These are phyloP conservation scores for Hemisphaericaspora xylofermentans DNA, from an alignment of 1,139 yeast genomes.

Conservation along the genomic window DNA sequence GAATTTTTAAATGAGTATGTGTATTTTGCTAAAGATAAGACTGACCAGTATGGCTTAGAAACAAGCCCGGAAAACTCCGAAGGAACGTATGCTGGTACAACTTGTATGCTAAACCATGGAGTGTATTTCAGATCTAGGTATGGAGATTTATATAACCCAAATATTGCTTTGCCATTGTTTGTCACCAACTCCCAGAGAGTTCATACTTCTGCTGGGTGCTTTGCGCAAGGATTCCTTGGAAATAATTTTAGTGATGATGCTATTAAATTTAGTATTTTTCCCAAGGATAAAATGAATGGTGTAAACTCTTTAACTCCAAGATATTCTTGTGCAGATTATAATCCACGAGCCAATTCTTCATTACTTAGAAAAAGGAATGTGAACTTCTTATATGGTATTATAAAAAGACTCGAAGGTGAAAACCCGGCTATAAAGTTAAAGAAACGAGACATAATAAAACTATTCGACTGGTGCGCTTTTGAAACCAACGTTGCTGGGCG, in stretches of 20 bases:
- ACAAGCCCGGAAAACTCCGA: conserved; percentile 23
- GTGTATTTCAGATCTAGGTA: conserved; percentile 28
- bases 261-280: conserved; percentile 19
- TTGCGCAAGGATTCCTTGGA: conserved; percentile 30
- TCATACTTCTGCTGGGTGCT: conserved; percentile 23
- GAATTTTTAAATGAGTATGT: conserved; percentile 28
- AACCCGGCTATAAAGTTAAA: conserved; percentile 28
- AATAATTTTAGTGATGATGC: conserved; percentile 17
- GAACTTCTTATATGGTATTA: conserved; percentile 18
- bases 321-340: conserved; percentile 22
- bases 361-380: conserved; percentile 17
- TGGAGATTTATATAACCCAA: conserved; percentile 19
- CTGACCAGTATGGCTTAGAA: conserved; percentile 22
- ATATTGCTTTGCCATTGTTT: conserved; percentile 24
- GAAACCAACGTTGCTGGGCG: conserved; percentile 49
- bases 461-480: conserved; percentile 48
- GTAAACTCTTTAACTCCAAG: conserved; percentile 31
- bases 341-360: conserved; percentile 12
- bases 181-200: conserved; percentile 27
- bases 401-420: conserved; percentile 19
- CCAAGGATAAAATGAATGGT: conserved; percentile 23
- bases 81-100: conserved; percentile 24
- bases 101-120: conserved; percentile 30
- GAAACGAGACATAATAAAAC: conserved; percentile 33
- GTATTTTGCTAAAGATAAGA: conserved; percentile 22